Base-by-base conservation (phyloP, 75 land plant genomes). In the Selaginella tamariscina region DNA sequence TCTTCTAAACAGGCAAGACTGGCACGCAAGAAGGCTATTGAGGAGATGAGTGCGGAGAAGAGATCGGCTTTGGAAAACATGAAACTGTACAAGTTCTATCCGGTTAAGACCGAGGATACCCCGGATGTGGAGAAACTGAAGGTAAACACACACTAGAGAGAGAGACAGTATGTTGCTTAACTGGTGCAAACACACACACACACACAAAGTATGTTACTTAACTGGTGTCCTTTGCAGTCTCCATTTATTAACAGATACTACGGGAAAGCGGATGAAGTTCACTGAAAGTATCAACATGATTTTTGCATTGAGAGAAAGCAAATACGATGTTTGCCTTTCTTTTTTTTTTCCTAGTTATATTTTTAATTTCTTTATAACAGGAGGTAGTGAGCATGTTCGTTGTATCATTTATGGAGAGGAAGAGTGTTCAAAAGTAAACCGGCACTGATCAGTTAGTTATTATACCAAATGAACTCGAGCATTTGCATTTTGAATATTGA, bases 71-170 rank as follows among this genome's bases (percentile, higher is more conserved):
- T 79, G 27, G 75, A 88, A 70, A 86, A 80, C 22, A 95, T 91
- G 82, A 76, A 71, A 49, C 87, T 95, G 67, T 95, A 82, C 76
- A 95, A 95, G 69, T 95, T 91, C 66, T 95, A 95, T 74, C 99
- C 99, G 33, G 81, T 86, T 1, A 54, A 70, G 26, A 76, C 82
- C 15, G 74, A 84, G 0, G 81, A 84, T 69, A 69, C 88, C 5
- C 97, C 99, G 22, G 97, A 95, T 65, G 79, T 95, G 30, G 79
- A 87, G 0, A 26, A 63, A 23, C 71, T 91, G 31, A 88, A 95
- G 91, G 98, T 93, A 73, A 44, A 32, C 54, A 0, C 27, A 44
- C 15, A 0, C n/a, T 1, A 22, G 24, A 2, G 49, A 27, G 15
- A 0, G n/a, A 33, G 1, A 29, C 21, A 27, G 21, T 11, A 9